Percentiles rank a stretch among this genome's conserved stretches.
Evolutionary conservation across 352 stramenopile species (phyloP).

Genomic region (Pythium utonaiense): DNA sequence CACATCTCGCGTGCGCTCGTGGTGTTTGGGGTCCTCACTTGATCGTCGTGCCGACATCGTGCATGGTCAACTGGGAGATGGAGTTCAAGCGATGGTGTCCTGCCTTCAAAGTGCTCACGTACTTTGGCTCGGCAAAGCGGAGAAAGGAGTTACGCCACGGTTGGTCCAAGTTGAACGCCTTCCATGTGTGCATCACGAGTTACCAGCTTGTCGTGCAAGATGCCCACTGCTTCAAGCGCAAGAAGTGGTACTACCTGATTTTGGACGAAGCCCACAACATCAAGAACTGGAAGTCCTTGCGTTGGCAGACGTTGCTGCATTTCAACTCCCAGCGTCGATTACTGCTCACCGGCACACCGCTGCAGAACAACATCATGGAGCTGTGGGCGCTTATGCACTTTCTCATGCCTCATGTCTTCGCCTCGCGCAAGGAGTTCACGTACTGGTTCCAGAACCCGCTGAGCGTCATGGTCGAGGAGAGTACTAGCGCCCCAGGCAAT

Average conservation of each 20-base stretch:
- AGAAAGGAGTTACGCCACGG: conserved; percentile 78
- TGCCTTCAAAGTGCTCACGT: conserved; percentile 97
- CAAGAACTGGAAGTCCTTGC: conserved; percentile 91
- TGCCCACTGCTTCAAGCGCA: conserved; percentile 84
- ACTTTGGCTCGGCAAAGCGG: conserved; percentile 83
- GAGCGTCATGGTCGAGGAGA: conserved; percentile 74
- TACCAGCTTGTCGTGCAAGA: conserved; percentile 95
- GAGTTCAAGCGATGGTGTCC: conserved; percentile 94
- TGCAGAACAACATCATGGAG: conserved; percentile 97
- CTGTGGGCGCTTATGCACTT: conserved; percentile 93
- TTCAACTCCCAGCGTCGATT: conserved; percentile 88
- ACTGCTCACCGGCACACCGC: conserved; percentile 97
- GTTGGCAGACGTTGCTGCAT: conserved; percentile 80
- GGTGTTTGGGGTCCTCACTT: conserved; percentile 95
- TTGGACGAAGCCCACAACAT: conserved; percentile 94
- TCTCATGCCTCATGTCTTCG: conserved; percentile 89
- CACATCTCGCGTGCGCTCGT: conserved; percentile 80
- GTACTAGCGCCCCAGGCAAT: no score
- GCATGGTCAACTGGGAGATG: conserved; percentile 93
- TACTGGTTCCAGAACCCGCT: conserved; percentile 90
- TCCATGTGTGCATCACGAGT: conserved; percentile 92
- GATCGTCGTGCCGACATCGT: conserved; percentile 95
- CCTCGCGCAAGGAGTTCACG: conserved; percentile 87
- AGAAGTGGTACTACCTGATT: conserved; percentile 92
- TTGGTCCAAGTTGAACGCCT: conserved; percentile 85